Conservation (phyloP, 306 rosid species). For the Gynostemma pentaphyllum region DNA sequence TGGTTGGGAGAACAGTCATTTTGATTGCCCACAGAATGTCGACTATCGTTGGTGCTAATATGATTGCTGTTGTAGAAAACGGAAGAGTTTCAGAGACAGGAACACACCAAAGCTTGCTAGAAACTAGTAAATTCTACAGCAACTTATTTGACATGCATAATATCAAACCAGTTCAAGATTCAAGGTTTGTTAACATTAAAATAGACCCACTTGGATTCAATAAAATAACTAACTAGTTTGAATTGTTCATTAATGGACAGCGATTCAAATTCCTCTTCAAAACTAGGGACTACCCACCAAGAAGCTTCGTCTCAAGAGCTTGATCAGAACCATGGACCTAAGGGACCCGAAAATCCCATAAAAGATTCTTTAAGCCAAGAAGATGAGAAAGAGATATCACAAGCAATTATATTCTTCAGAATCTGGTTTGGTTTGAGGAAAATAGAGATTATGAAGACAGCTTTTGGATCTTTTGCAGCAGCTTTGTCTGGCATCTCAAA, state of each 20-base stretch:
- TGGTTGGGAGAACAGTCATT: slow-evolving; percentile 69
- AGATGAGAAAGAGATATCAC: slow-evolving; percentile 18
- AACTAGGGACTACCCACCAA: slow-evolving; percentile 20
- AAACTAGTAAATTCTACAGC: slow-evolving; percentile 47
- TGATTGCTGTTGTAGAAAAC: slow-evolving; percentile 60
- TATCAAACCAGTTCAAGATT: slow-evolving; percentile 35
- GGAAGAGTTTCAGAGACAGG: slow-evolving; percentile 65
- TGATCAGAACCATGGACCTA: slow-evolving; percentile 17
- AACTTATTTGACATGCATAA: slow-evolving; percentile 58
- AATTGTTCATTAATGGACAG: slow-evolving; percentile 32
- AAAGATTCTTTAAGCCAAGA: slow-evolving; percentile 16
- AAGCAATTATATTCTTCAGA: slow-evolving; percentile 46
- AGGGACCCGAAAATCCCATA: slow-evolving; percentile 15
- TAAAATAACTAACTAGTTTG: slow-evolving; percentile 16
- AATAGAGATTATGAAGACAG: slow-evolving; percentile 44
- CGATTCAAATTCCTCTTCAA: slow-evolving; percentile 23
- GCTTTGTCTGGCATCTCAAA: slow-evolving; percentile 76
- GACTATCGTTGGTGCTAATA: slow-evolving; percentile 66
- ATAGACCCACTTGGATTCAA: neutral
- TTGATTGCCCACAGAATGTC: slow-evolving; percentile 81
- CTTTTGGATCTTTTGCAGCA: slow-evolving; percentile 34
- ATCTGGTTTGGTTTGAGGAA: slow-evolving; percentile 62
- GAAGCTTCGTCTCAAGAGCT: slow-evolving; percentile 26
- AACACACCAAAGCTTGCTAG: slow-evolving; percentile 58
- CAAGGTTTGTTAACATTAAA: slow-evolving; percentile 28